Evolutionary conservation across 805 yeast species (phyloP).

Genomic region (Candida silvicultrix): DNA sequence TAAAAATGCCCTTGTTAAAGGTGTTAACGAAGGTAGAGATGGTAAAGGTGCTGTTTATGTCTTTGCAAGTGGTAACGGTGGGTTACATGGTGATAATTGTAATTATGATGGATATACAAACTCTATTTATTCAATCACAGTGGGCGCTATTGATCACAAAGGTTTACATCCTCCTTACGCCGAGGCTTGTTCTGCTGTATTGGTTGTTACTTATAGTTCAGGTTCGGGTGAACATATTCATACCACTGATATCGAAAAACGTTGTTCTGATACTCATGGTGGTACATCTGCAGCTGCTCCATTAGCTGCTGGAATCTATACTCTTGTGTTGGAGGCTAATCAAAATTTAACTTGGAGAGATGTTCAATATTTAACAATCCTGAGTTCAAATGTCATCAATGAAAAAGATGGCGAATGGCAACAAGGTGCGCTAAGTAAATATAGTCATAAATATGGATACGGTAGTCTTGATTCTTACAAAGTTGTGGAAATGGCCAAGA

Average conservation of each 20-base stretch:
- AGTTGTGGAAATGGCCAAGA: constrained; percentile 64
- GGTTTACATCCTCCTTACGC: constrained; percentile 87
- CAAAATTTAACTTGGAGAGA: constrained; percentile 95
- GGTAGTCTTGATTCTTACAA: constrained; percentile 83
- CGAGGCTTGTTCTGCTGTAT: constrained; percentile 90
- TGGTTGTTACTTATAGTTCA: constrained; percentile 89
- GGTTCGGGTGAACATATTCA: constrained; percentile 87
- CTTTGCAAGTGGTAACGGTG: constrained; percentile 97
- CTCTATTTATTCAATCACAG: constrained; percentile 89
- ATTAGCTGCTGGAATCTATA: constrained; percentile 91
- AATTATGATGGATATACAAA: constrained; percentile 97
- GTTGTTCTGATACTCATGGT: constrained; percentile 75
- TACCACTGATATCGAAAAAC: constrained; percentile 70
- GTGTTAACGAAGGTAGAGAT: constrained; percentile 73
- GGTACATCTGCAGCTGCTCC: constrained; percentile 99
- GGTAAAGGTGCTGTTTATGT: constrained; percentile 85
- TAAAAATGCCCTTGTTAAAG: constrained; percentile 76
- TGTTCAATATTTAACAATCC: constrained; percentile 75
- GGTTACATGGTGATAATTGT: constrained; percentile 75
- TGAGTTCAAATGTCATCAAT: constrained; percentile 64
- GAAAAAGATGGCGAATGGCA: constrained; percentile 71
- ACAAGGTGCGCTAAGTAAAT: constrained; percentile 56
- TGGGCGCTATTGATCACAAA: constrained; percentile 84
- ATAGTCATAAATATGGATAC: constrained; percentile 85
- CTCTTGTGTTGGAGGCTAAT: constrained; percentile 75